Base-by-base conservation (phyloP, 2,329 filamentous ascomycete genomes). In the Pseudohalonectria lignicola region DNA sequence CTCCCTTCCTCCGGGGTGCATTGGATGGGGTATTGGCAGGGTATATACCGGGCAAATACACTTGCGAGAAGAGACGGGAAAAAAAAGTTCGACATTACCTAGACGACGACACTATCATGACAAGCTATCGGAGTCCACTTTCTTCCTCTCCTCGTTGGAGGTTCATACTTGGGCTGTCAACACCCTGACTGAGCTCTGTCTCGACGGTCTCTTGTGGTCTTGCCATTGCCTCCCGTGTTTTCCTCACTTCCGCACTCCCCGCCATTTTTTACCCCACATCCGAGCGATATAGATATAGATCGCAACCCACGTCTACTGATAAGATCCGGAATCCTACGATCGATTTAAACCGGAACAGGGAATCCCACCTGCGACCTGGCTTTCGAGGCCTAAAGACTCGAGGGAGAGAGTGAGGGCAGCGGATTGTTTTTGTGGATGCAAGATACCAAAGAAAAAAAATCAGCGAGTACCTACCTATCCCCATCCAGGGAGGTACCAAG, bases 71-170 rank as follows among this genome's bases (percentile, higher is more conserved):
- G n/a, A n/a, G n/a, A n/a, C n/a, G n/a, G n/a, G n/a, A n/a, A n/a
- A n/a, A n/a, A n/a, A n/a, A n/a, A n/a, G n/a, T n/a, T n/a, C n/a
- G n/a, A n/a, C n/a, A n/a, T n/a, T n/a, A n/a, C n/a, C n/a, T n/a
- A n/a, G n/a, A n/a, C 36, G 15, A 33, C 28, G 23, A 31, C 20
- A 31, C 33, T 66, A 67, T 64, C 61, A 67, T 66, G 63, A 63
- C 57, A 55, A 59, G 55, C 56, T 60, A 61, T 54, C 59, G 53
- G 52, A 57, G 51, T 45, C 52, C 55, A 48, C 51, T 57, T 46
- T 53, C 49, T 51, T 63, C 60, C 61, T n/a, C n/a, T n/a, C 63
- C 60, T 55, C 54, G 53, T 51, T 61, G 63, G 64, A 65, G 63
- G 54, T 58, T 61, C 53, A 51, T 62, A 54, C 55, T 59, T 52